These are phyloP conservation scores for Coelastrella sp. DNA, from an alignment of 139 green algal genomes.

Conservation along the genomic window DNA sequence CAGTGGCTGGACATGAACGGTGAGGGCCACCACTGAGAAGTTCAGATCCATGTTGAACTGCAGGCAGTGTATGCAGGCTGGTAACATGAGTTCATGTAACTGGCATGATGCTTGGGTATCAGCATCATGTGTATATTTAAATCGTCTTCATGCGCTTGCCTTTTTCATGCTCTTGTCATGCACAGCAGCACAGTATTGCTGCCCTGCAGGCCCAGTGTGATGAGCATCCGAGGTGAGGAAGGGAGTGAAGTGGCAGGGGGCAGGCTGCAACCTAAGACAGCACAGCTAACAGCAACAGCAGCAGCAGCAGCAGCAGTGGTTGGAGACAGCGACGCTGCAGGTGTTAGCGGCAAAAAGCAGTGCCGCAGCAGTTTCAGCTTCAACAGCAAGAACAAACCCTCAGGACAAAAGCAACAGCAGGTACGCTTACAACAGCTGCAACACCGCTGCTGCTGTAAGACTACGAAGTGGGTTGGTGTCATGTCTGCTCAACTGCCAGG, in stretches of 20 bases:
- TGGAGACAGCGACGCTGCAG: background rate
- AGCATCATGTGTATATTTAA: too few relatives aligned
- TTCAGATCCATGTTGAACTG: too few relatives aligned
- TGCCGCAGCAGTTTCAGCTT: constrained; percentile 32
- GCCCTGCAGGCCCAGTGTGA: constrained; percentile 35
- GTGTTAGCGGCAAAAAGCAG: background rate
- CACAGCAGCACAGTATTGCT: too few relatives aligned
- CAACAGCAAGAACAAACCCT: background rate
- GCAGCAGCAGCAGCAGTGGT: background rate
- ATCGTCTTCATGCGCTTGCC: background rate
- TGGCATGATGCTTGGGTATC: too few relatives aligned
- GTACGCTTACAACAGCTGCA: background rate
- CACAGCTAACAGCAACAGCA: background rate
- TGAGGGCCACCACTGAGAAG: too few relatives aligned
- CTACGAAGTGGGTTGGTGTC: background rate
- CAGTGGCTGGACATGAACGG: background rate
- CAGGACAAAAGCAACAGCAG: background rate
- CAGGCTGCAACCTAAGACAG: constrained; percentile 2
- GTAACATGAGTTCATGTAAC: too few relatives aligned
- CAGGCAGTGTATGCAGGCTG: too few relatives aligned
- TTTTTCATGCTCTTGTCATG: too few relatives aligned
- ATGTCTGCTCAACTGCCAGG: background rate
- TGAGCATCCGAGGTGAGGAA: background rate
- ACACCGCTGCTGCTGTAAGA: background rate
- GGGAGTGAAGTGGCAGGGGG: constrained; percentile 20